Evolutionary conservation across 1,139 yeast species (phyloP).

Genomic region (Sugiyamaella paludigena): DNA sequence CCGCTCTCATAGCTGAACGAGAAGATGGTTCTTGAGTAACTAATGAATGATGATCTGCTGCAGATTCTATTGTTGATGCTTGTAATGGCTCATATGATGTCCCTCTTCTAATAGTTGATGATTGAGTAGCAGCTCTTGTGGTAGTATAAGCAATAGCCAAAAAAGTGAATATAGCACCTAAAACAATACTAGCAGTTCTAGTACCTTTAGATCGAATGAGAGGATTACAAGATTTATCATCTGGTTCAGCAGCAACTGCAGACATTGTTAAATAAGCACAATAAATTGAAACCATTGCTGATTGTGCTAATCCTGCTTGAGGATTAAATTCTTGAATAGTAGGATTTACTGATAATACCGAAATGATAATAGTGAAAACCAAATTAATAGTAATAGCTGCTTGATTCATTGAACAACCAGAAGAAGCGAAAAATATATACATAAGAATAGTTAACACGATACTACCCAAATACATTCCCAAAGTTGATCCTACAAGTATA

Average conservation of each 20-base stretch:
- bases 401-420: constrained; percentile 89
- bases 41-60: constrained; percentile 25
- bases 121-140: constrained; percentile 78
- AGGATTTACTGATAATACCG: constrained; percentile 74
- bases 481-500: constrained; percentile 80
- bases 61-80: constrained; percentile 26
- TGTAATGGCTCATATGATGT: constrained; percentile 36
- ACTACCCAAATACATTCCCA: constrained; percentile 75
- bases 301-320: constrained; percentile 93
- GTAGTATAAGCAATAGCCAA: constrained; percentile 96
- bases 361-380: constrained; percentile 58
- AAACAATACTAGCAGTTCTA: constrained; percentile 78
- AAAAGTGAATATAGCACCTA: constrained; percentile 93
- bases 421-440: constrained; percentile 78
- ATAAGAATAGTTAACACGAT: constrained; percentile 69
- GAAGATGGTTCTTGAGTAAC: constrained; percentile 54
- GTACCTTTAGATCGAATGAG: constrained; percentile 85
- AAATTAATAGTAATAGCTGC: constrained; percentile 80
- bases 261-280: constrained; percentile 90
- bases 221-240: constrained; percentile 89
- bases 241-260: constrained; percentile 96
- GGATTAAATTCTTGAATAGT: constrained; percentile 89
- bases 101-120: constrained; percentile 29
- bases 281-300: constrained; percentile 92
- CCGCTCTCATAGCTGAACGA: constrained; percentile 75